phyloP scores from a whole-genome alignment of 352 stramenopile species.

The Aphanomyces invadans region DNA sequence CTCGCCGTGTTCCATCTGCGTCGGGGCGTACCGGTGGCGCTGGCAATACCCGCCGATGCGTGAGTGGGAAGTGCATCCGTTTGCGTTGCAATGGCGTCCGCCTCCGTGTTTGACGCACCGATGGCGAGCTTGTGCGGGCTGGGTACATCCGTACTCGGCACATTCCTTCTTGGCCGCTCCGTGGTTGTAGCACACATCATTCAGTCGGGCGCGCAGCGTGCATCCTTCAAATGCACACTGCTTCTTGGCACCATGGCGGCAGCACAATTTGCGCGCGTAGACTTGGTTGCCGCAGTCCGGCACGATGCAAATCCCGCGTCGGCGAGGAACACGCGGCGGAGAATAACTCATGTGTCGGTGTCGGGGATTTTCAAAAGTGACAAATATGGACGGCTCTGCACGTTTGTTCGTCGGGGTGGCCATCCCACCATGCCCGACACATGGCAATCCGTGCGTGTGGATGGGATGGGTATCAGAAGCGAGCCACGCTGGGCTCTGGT shows the following conservation, averaged over 20 bases:
- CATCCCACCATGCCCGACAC: too few species aligned
- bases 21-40: too few species aligned
- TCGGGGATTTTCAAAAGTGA: too few species aligned
- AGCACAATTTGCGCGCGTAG: conserved; percentile 9
- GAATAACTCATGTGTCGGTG: too few species aligned
- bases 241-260: conserved; percentile 6
- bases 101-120: conserved; percentile 26
- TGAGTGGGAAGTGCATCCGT: conserved; percentile 24
- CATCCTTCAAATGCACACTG: conserved; percentile 10
- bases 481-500: too few species aligned
- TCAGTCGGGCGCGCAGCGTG: not conserved
- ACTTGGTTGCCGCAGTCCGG: conserved; percentile 7
- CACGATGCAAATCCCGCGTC: not conserved
- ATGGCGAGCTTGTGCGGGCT: conserved; percentile 14
- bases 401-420: too few species aligned
- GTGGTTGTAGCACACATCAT: conserved; percentile 15
- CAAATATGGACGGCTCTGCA: too few species aligned
- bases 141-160: conserved; percentile 9
- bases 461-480: too few species aligned
- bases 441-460: too few species aligned
- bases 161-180: conserved; percentile 18
- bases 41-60: conserved; percentile 25
- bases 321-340: too few species aligned
- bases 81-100: conserved; percentile 10
- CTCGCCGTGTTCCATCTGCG: too few species aligned